Base-by-base conservation (phyloP, 371 early-diverging fungal genomes). In the Massospora cicadina region DNA sequence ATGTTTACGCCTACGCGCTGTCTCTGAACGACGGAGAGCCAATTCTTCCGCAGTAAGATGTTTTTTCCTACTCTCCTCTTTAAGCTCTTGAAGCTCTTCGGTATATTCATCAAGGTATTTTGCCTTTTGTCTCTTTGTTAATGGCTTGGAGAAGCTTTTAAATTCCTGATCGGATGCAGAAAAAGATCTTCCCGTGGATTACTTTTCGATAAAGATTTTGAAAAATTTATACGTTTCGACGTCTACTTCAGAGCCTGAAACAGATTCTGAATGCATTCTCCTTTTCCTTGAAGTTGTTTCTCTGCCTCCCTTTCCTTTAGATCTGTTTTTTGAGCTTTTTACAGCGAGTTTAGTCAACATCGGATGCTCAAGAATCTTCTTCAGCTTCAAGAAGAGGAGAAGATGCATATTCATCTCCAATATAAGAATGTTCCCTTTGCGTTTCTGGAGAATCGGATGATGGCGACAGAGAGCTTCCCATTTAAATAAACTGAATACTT, bases 31-130 rank as follows among this genome's bases (percentile, higher is more conserved):
- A 57, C 59, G 59, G 2, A 68, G 60, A 26, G 54, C 65, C 1
- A 65, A 33, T 60, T 70, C 68, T 64, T 70, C 71, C 17, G 61
- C 68, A 0, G 71, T 68, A 17, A 70, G 33, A 32, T 66, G 55
- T 23, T 67, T 67, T 43, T 70, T 70, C 32, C 60, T 66, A 25
- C 62, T 29, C 54, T 67, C 67, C 65, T 43, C 25, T 28, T 68
- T 62, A 23, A 70, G 59, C 54, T 70, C 60, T 25, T 67, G 56
- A 17, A 70, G 59, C 29, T 70, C 70, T 27, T 56, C 63, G 7
- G 62, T 54, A 63, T 67, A 70, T 23, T 70, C 65, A 23, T 70
- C 70, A 54, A 67, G 31, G 7, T 67, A 56, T 31, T 67, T 70
- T 5, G 70, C 70, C 33, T 64, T 33, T 63, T 70, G 70, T 60